A percentile compares a stretch with the other conserved stretches of the same genome.
These are phyloP conservation scores for Auxenochlorella pyrenoidosa DNA, from an alignment of 139 green algal species.

Conservation along the genomic window DNA sequence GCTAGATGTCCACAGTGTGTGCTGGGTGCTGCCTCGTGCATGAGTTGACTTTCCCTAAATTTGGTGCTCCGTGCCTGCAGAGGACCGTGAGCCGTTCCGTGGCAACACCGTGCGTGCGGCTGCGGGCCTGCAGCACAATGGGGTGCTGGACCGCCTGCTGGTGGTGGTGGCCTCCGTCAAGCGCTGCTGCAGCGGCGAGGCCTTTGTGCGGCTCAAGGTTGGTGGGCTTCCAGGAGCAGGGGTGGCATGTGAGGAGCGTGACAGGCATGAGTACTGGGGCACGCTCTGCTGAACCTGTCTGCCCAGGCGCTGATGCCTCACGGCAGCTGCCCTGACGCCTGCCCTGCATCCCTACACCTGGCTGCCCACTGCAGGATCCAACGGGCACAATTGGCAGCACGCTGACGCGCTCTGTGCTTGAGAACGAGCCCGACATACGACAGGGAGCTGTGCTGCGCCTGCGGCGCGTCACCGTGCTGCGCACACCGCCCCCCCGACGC, in stretches of 20 bases:
- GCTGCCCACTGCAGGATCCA: constrained; percentile 13
- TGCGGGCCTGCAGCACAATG: background rate
- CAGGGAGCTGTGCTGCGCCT: constrained; percentile 30
- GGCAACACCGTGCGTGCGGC: constrained; percentile 34
- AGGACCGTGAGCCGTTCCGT: background rate
- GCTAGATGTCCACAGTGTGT: background rate
- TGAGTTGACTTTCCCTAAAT: no score
- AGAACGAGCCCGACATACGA: constrained; percentile 1
- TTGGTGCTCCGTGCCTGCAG: background rate
- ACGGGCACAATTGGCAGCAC: constrained; percentile 30
- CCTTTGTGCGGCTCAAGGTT: constrained; percentile 39
- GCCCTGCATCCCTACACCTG: background rate
- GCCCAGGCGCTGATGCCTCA: background rate
- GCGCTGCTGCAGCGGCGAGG: constrained; percentile 30
- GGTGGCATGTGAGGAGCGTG: no score
- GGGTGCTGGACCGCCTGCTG: constrained; percentile 22
- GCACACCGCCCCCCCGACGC: constrained; percentile 7
- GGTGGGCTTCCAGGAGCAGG: background rate
- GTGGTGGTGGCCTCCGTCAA: constrained; percentile 13
- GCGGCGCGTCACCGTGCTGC: constrained; percentile 33
- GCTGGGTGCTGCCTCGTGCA: background rate
- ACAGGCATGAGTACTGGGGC: no score
- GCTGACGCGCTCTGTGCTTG: constrained; percentile 20
- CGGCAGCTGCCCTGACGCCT: background rate
- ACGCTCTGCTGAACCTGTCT: background rate